These are phyloP conservation scores for Salix arbutifolia DNA, from an alignment of 345 rosid genomes.

Conservation along the genomic window DNA sequence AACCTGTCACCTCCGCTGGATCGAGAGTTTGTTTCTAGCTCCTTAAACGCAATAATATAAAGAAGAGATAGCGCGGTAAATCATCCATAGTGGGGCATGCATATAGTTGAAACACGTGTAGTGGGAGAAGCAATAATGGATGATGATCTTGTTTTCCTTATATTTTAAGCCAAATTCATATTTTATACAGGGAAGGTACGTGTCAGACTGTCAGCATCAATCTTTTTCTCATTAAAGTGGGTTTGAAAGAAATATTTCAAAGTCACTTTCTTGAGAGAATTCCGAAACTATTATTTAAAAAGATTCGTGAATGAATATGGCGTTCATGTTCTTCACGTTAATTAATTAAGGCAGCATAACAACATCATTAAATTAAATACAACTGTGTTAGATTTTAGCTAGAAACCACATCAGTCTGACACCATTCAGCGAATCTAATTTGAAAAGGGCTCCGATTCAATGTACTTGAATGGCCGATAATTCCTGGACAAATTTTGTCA, in stretches of 20 bases:
- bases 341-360: background rate
- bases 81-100: no score
- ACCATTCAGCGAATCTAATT: background rate
- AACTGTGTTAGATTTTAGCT: background rate
- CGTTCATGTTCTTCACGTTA: background rate
- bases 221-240: background rate
- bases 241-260: background rate
- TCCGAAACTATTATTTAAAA: background rate
- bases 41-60: no score
- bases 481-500: no score
- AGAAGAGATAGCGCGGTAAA: no score
- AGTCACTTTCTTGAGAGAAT: background rate
- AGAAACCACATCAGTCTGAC: background rate
- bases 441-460: slow-evolving; percentile 1
- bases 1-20: no score
- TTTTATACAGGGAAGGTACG: no score
- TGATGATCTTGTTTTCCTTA: no score
- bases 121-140: background rate
- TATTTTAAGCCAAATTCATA: no score
- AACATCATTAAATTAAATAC: no score
- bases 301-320: background rate
- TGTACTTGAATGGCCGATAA: background rate
- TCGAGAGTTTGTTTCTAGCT: no score
- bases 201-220: background rate
- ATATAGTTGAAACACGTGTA: no score